Conservation (phyloP, 352 stramenopile genomes). For the Pythium utonaiense region DNA sequence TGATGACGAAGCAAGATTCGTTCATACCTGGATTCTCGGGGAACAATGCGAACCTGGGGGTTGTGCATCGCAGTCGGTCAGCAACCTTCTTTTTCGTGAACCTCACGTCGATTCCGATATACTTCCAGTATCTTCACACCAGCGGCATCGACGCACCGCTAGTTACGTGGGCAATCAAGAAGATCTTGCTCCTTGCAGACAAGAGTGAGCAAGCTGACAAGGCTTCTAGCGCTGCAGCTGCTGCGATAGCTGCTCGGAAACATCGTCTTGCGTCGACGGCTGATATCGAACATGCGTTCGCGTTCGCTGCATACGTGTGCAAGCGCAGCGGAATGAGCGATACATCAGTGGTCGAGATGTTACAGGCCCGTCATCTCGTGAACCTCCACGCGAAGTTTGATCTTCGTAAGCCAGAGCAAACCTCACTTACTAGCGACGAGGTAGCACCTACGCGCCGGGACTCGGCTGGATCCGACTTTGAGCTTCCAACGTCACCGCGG, state of each 20-base stretch:
- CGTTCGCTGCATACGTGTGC: slow-evolving; percentile 78
- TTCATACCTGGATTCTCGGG: slow-evolving; percentile 1
- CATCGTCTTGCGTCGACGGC: slow-evolving; percentile 46
- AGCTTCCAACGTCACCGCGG: slow-evolving; percentile 22
- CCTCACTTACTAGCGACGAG: not conserved
- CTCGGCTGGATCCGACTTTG: not conserved
- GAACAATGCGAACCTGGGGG: slow-evolving; percentile 16
- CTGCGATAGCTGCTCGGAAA: slow-evolving; percentile 12
- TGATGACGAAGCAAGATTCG: slow-evolving; percentile 9
- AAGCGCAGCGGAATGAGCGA: slow-evolving; percentile 80
- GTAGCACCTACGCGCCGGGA: not conserved
- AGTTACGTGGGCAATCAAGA: slow-evolving; percentile 60
- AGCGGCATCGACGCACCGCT: slow-evolving; percentile 52
- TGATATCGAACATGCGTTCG: slow-evolving; percentile 84
- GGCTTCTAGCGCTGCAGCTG: not conserved
- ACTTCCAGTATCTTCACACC: slow-evolving; percentile 81
- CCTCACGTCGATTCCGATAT: slow-evolving; percentile 79
- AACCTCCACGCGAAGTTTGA: slow-evolving; percentile 73
- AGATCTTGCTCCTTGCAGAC: slow-evolving; percentile 19
- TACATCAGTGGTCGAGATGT: slow-evolving; percentile 82
- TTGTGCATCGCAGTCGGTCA: slow-evolving; percentile 41
- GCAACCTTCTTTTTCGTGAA: slow-evolving; percentile 77
- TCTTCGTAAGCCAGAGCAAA: slow-evolving; percentile 1
- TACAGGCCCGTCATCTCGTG: slow-evolving; percentile 76
- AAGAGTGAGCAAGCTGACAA: not conserved